phyloP scores from a whole-genome alignment of 768 basidiomycete species.

The Hemileccinum impolitum region DNA sequence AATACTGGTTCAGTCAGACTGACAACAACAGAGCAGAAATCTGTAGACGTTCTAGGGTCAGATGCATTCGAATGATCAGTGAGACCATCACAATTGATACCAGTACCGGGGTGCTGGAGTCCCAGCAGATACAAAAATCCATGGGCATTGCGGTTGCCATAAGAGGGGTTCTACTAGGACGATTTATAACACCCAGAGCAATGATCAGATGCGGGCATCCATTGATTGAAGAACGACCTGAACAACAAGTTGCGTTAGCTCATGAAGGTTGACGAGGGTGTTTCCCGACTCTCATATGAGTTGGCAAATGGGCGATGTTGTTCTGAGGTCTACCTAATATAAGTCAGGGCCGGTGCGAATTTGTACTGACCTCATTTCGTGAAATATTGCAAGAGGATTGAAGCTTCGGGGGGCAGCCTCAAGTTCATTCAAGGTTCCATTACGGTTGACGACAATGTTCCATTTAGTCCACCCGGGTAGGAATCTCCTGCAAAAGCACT shows the following conservation, averaged over 20 bases:
- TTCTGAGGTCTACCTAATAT: constrained; percentile 54
- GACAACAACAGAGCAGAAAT: background rate
- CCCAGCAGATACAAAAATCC: constrained; percentile 68
- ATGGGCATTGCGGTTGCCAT: constrained; percentile 68
- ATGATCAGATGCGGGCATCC: constrained; percentile 74
- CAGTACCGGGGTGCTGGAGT: constrained; percentile 35
- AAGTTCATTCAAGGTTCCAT: constrained; percentile 69
- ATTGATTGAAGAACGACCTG: constrained; percentile 67
- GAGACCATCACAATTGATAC: constrained; percentile 1
- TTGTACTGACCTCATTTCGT: constrained; percentile 66
- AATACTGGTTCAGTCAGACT: background rate
- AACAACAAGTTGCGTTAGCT: constrained; percentile 3
- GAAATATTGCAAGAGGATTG: constrained; percentile 63
- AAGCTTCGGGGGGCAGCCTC: constrained; percentile 66
- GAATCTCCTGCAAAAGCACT: constrained; percentile 68
- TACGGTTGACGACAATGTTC: constrained; percentile 72
- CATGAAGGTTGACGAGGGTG: constrained; percentile 1
- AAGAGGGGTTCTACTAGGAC: constrained; percentile 51
- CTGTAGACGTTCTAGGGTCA: background rate
- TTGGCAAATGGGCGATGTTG: constrained; percentile 64
- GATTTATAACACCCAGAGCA: constrained; percentile 63
- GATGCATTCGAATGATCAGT: constrained; percentile 2
- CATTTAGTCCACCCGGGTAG: constrained; percentile 73
- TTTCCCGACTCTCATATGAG: constrained; percentile 56
- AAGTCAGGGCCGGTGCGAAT: background rate